Evolutionary conservation across 306 rosid species (phyloP), one percentile per base, ranked within the genome.

Genomic region (Fagus crenata): DNA sequence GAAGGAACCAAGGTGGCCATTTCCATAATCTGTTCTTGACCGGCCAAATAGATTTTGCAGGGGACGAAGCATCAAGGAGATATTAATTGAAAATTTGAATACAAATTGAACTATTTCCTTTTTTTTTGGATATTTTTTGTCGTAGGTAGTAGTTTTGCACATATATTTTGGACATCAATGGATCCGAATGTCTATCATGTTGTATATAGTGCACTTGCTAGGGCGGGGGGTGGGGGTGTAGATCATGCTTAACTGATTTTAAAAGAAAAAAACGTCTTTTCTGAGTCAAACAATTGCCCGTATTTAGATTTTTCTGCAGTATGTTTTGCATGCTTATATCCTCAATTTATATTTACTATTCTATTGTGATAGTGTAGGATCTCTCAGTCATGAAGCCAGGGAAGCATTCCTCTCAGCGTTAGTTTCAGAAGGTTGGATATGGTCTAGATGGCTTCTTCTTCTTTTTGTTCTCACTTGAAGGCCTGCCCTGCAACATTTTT

Each of bases 331-430:
- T 78, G 39, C 71, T 53, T 76, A 72, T n/a, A 6, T 58, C 37
- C n/a, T 54, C 74, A 22, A 63, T 78, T 72, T 32, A 67, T 43
- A 18, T 75, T 49, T 79, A 78, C 75, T 75, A 85, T 71, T 58
- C 53, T 68, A 28, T 75, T 84, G 74, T 80, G 88, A 87, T 84
- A 79, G 76, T 84, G 89, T 90, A 91, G 98, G 98, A 77, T 88
- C 92, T 78, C 97, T 91, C 42, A 89, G 80, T 81, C 92, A 91
- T 77, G 98, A 93, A 87, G 96, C 98, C 41, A 83, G 91, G 84
- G 84, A 75, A 86, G 88, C 90, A 33, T 93, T 93, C 71, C 86
- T 93, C 75, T 88, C 92, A 13, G 93, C 95, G 33, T 72, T 93
- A 81, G 92, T 93, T 75, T 90, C 93, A 71, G 97, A 93, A 76